phyloP scores from a whole-genome alignment of 2,329 filamentous ascomycete genomes.

The Nigrospora oryzae region DNA sequence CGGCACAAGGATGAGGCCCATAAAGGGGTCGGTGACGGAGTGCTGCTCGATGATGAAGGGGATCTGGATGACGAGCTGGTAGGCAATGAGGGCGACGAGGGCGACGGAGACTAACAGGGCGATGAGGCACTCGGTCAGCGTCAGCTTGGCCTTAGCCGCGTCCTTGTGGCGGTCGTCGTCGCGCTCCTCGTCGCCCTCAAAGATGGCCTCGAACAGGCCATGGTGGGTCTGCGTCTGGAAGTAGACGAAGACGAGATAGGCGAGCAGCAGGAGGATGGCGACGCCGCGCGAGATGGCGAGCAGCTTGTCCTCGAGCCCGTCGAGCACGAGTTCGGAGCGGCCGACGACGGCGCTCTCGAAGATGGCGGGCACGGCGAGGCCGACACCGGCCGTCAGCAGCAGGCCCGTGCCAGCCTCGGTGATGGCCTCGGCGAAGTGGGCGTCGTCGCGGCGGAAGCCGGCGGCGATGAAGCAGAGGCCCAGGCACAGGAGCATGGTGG shows the following conservation, averaged over 20 bases:
- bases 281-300: conserved; percentile 63
- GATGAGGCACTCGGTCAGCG: conserved; percentile 62
- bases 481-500: conserved; percentile 72
- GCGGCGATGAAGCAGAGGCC: conserved; percentile 75
- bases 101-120: conserved; percentile 56
- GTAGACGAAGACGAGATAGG: conserved; percentile 58
- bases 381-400: conserved; percentile 65
- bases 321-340: conserved; percentile 14
- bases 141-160: conserved; percentile 56
- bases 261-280: conserved; percentile 60
- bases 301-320: conserved; percentile 40
- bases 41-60: conserved; percentile 41
- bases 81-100: conserved; percentile 65
- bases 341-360: conserved; percentile 40
- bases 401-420: conserved; percentile 73
- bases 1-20: conserved; percentile 69
- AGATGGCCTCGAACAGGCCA: conserved; percentile 66
- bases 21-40: conserved; percentile 42
- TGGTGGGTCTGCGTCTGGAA: conserved; percentile 76
- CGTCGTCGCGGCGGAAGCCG: conserved; percentile 58
- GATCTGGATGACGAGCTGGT: conserved; percentile 68
- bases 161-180: conserved; percentile 58
- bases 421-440: conserved; percentile 66
- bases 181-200: conserved; percentile 60
- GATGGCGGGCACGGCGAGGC: conserved; percentile 44